Percentiles rank a stretch among this genome's conserved stretches.
phyloP scores from a whole-genome alignment of 2,329 filamentous ascomycete genomes.

The Reticulascus tulasneorum region DNA sequence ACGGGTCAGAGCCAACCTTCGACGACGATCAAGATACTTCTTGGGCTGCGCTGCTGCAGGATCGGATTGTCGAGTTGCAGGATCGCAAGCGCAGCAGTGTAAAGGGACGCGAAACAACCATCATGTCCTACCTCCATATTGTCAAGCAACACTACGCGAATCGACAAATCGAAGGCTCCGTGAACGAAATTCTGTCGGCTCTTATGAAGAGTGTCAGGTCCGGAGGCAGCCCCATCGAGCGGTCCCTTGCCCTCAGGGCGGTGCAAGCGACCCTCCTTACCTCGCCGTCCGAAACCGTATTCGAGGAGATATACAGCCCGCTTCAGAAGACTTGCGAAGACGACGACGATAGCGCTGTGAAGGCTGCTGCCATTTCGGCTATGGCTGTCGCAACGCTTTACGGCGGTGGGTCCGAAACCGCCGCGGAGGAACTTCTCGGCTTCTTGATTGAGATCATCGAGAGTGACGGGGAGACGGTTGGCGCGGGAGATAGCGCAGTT shows the following conservation, averaged over 20 bases:
- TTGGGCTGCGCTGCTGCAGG: slow-evolving; percentile 60
- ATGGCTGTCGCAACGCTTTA: slow-evolving; percentile 71
- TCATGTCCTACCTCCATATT: slow-evolving; percentile 59
- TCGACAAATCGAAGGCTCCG: slow-evolving; percentile 54
- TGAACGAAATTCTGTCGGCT: slow-evolving; percentile 59
- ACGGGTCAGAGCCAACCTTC: slow-evolving; percentile 46
- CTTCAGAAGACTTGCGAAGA: slow-evolving; percentile 64
- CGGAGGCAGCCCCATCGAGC: slow-evolving; percentile 66
- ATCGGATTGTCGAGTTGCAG: slow-evolving; percentile 67
- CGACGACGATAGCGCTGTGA: slow-evolving; percentile 59
- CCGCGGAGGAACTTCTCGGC: slow-evolving; percentile 67
- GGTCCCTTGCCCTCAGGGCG: slow-evolving; percentile 66
- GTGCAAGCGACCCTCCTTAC: slow-evolving; percentile 68
- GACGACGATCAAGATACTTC: slow-evolving; percentile 49
- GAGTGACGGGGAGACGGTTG: slow-evolving; percentile 70
- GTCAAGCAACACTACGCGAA: slow-evolving; percentile 66
- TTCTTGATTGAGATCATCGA: slow-evolving; percentile 74
- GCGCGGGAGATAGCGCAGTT: slow-evolving; percentile 64
- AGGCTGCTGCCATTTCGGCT: slow-evolving; percentile 68
- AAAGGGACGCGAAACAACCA: slow-evolving; percentile 62
- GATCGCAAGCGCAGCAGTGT: slow-evolving; percentile 73
- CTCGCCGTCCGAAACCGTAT: slow-evolving; percentile 60
- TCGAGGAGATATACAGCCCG: slow-evolving; percentile 54
- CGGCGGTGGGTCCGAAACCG: slow-evolving; percentile 66
- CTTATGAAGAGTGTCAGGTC: slow-evolving; percentile 68